Evolutionary conservation across 495 filamentous ascomycete species (phyloP), one percentile per base, ranked within the genome.

Genomic region (Terfezia boudieri): DNA sequence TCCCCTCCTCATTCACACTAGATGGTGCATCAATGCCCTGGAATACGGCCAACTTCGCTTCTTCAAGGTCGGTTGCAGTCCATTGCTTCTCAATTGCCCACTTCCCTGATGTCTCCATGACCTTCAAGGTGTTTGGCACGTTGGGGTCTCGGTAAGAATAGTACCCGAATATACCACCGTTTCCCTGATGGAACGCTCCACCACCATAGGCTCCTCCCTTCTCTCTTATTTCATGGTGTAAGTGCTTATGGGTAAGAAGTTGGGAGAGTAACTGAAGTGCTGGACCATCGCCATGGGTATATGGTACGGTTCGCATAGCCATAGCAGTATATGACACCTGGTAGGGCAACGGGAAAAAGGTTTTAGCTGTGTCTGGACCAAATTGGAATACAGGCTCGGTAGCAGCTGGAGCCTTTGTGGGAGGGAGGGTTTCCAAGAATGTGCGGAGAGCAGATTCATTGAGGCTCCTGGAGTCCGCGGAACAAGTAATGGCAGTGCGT

Each of bases 61-160:
- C 92, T 66, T 95, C 88, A 12, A 98, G 73, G 62, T 96, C 89
- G 17, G 79, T 79, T 22, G 80, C 81, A 0, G 80, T 80, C 90
- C 90, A 98, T 53, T 79, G 66, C 58, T 82, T 82, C 59, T 92
- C 82, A 51, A 81, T 69, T 8, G 92, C 92, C 74, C 83, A 95
- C 50, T 76, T 70, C 14, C 90, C 92, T 9, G 85, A 83, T 58
- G 81, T 81, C 20, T 73, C 70, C 77, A 96, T 93, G 50, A 95
- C 81, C 54, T 77, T 81, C 57, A 96, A 68, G 0, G 84, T 84
- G 66, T 94, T 95, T 55, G 79, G 70, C 9, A 92, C 87, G 64
- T 95, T 94, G n/a, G 92, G 90, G 67, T 98, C 90, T 14, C 90
- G 80, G 70, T 96, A 98, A 56, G 83, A 89, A 69, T 89, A 94